Conservation (phyloP, 2,329 filamentous ascomycete species). For the Zelopaecilomyces penicillatus region DNA sequence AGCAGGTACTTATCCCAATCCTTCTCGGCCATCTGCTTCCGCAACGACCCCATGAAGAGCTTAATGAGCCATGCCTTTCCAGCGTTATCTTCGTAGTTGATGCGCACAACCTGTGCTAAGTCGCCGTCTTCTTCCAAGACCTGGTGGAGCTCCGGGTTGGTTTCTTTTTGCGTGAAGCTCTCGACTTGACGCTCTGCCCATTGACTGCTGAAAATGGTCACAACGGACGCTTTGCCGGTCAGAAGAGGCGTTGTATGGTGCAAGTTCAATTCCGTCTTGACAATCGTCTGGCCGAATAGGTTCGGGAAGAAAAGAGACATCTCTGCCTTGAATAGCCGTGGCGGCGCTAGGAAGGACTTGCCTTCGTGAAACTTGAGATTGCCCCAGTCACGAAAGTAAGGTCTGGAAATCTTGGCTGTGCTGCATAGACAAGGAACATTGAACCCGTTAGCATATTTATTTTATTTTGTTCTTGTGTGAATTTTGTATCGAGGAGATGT, state of each 20-base stretch:
- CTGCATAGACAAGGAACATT: conserved; percentile 27
- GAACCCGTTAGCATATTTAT: neutral
- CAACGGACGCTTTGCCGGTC: conserved; percentile 64
- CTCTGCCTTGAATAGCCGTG: conserved; percentile 74
- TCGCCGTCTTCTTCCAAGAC: conserved; percentile 46
- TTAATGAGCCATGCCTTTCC: conserved; percentile 54
- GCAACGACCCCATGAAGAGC: conserved; percentile 47
- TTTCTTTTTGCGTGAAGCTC: conserved; percentile 56
- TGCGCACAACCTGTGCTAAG: conserved; percentile 65
- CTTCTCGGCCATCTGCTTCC: conserved; percentile 38
- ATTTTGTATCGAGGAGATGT: no score
- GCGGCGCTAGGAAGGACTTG: conserved; percentile 84
- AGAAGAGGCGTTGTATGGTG: conserved; percentile 70
- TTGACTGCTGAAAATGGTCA: conserved; percentile 70
- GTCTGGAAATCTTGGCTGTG: conserved; percentile 67
- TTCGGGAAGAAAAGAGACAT: conserved; percentile 91
- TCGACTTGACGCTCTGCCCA: conserved; percentile 80
- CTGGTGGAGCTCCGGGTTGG: conserved; percentile 62
- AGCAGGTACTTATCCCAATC: conserved; percentile 56
- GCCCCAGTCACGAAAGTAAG: conserved; percentile 93
- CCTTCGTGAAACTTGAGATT: conserved; percentile 77
- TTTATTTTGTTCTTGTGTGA: conserved; percentile 1
- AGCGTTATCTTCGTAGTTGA: conserved; percentile 81
- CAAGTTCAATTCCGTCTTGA: conserved; percentile 40
- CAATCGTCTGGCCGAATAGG: conserved; percentile 69